A percentile compares a stretch with the other conserved stretches of the same genome.
These are phyloP conservation scores for Triglochin maritima DNA, from an alignment of 106 monocot genomes.

Conservation along the genomic window DNA sequence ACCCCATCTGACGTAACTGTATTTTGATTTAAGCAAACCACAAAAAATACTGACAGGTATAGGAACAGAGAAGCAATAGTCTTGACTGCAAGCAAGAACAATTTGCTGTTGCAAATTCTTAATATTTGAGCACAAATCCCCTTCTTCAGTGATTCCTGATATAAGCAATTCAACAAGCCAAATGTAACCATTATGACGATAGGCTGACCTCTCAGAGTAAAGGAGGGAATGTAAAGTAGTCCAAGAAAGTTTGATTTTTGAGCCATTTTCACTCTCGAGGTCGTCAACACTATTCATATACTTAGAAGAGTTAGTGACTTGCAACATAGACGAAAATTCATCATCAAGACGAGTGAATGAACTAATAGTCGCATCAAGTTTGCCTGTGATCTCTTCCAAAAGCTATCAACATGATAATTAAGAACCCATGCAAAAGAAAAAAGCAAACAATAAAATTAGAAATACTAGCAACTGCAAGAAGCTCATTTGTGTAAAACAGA, in stretches of 20 bases:
- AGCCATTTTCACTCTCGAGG: constrained; percentile 26
- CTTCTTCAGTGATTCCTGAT: constrained; percentile 52
- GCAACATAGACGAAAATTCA: constrained; percentile 64
- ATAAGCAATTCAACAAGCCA: constrained; percentile 87
- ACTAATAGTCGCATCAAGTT: constrained; percentile 53
- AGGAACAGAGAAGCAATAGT: constrained; percentile 47
- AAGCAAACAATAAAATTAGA: background rate
- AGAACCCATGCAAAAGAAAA: background rate
- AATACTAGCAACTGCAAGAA: background rate
- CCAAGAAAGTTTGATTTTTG: constrained; percentile 61
- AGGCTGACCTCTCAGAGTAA: constrained; percentile 63
- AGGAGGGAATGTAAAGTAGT: constrained; percentile 84
- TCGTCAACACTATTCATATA: constrained; percentile 36
- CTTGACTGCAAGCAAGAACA: constrained; percentile 51
- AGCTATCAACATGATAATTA: constrained; percentile 30
- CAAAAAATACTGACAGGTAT: constrained; percentile 61
- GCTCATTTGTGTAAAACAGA: too few species aligned
- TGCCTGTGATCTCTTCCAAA: constrained; percentile 53
- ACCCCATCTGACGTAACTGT: constrained; percentile 84
- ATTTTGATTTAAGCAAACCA: constrained; percentile 83
- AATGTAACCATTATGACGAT: constrained; percentile 85
- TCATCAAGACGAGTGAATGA: constrained; percentile 59
- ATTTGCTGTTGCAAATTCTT: constrained; percentile 62
- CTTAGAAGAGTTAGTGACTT: constrained; percentile 55
- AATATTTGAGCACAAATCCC: constrained; percentile 49